Base-by-base conservation (phyloP, 345 rosid species). In the Acer negundo region DNA sequence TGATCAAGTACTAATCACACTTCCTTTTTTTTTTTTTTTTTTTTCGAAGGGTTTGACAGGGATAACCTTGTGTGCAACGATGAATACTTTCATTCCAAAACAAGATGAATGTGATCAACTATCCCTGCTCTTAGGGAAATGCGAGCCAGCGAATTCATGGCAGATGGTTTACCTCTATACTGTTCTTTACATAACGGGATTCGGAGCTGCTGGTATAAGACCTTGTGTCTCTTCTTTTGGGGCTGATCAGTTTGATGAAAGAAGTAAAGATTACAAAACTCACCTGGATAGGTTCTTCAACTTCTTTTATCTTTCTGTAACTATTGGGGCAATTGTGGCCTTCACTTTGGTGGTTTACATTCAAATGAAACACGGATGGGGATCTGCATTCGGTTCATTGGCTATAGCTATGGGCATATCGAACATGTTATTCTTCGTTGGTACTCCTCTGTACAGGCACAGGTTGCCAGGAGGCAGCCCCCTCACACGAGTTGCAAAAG, bases 401-500 rank as follows among this genome's bases (percentile, higher is more conserved):
- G 93, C 97, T 44, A 78, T 93, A 62, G 97, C 97, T 55, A 95
- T 95, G 98, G 97, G 90, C 11, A 70, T 91, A 81, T 95, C 97
- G 44, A 93, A 95, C 81, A 58, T 83, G 64, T 61, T 93, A 23
- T 95, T 95, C 90, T 95, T 95, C 66, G 68, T 85, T 40, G 97
- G 98, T 40, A 94, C 97, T 77, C 97, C 97, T 73, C 73, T 94
- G 70, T 94, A 94, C 84, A 83, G 97, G 38, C 98, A 94, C 74
- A 89, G 97, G 80, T 82, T 94, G 88, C 98, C 98, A 0, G 97
- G 97, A 82, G 97, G 98, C 78, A 95, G 97, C 85, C 98, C 98
- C 35, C 79, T 95, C 76, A 91, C 98, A 2, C 80, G 98, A 73
- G 94, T 95, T 7, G 97, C 95, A 44, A 97, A 95, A 80, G 97